These are phyloP conservation scores for Nemania diffusa DNA, from an alignment of 2,329 filamentous ascomycete genomes.

Conservation along the genomic window DNA sequence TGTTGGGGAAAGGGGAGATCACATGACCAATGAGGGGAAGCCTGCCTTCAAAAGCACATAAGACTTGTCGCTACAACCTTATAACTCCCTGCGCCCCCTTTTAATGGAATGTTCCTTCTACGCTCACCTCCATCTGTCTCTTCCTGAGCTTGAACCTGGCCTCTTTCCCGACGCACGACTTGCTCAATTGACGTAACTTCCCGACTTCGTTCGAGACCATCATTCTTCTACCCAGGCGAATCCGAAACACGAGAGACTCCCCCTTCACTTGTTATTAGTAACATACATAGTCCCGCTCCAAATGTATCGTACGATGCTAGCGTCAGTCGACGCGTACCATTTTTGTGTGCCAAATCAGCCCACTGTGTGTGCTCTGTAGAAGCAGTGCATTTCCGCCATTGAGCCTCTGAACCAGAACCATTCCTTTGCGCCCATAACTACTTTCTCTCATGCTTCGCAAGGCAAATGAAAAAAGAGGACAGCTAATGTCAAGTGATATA, in stretches of 20 bases:
- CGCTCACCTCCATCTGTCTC: background rate
- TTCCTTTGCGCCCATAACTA: background rate
- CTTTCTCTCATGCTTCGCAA: background rate
- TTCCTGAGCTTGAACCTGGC: background rate
- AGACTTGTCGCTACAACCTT: background rate
- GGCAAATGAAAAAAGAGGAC: background rate
- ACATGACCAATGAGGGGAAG: slow-evolving; percentile 34
- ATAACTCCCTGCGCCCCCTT: slow-evolving; percentile 13
- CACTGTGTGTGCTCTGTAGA: no score
- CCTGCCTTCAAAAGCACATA: slow-evolving; percentile 28
- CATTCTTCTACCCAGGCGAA: background rate
- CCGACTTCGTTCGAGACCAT: background rate
- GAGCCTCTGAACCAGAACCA: background rate
- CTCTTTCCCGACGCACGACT: slow-evolving; percentile 1
- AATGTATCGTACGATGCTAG: slow-evolving; percentile 19
- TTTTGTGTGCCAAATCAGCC: slow-evolving; percentile 6
- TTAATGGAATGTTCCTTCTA: background rate
- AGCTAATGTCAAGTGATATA: slow-evolving; percentile 11
- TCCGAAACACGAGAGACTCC: background rate
- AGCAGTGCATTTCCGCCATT: background rate
- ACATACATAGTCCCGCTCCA: background rate
- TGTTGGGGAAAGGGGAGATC: slow-evolving; percentile 27
- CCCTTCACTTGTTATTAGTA: background rate
- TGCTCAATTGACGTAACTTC: slow-evolving; percentile 7
- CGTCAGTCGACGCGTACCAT: slow-evolving; percentile 17